Conservation (phyloP, 2,329 filamentous ascomycete genomes). For the Colletotrichum tamarilloi region DNA sequence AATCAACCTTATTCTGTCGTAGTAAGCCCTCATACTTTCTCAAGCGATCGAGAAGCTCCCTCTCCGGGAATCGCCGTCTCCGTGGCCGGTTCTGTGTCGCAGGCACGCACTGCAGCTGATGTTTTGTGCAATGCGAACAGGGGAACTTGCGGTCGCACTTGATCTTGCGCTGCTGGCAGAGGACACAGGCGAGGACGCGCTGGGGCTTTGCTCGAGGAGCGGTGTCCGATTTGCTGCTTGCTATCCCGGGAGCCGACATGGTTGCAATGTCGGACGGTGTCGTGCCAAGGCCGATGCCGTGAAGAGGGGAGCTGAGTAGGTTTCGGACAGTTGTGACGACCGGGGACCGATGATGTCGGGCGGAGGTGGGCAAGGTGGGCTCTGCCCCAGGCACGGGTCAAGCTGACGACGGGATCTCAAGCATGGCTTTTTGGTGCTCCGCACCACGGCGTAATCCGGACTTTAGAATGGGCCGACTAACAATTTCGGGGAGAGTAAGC, state of each 20-base stretch:
- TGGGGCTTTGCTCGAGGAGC: slow-evolving; percentile 37
- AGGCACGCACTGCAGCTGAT: slow-evolving; percentile 56
- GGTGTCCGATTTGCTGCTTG: slow-evolving; percentile 12
- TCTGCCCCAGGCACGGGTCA: slow-evolving; percentile 61
- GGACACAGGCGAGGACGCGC: slow-evolving; percentile 60
- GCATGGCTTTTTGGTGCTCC: not conserved
- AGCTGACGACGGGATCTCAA: slow-evolving; percentile 51
- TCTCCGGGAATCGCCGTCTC: slow-evolving; percentile 63
- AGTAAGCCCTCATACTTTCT: slow-evolving; percentile 68
- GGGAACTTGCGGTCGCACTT: slow-evolving; percentile 70
- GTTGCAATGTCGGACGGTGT: not conserved
- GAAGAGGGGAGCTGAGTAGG: not conserved
- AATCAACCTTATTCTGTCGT: slow-evolving; percentile 63
- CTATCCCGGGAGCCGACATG: not conserved
- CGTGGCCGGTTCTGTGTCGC: slow-evolving; percentile 51
- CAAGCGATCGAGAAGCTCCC: slow-evolving; percentile 67
- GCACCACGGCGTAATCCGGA: not conserved
- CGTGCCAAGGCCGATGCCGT: not conserved
- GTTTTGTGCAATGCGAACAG: slow-evolving; percentile 64
- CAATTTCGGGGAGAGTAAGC: not conserved
- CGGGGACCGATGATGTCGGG: not conserved
- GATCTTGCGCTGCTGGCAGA: slow-evolving; percentile 74
- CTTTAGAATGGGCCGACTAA: not conserved
- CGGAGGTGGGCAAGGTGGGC: slow-evolving; percentile 50
- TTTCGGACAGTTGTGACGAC: not conserved